Base-by-base conservation (phyloP, 495 filamentous ascomycete genomes). In the Podospora anserina region DNA sequence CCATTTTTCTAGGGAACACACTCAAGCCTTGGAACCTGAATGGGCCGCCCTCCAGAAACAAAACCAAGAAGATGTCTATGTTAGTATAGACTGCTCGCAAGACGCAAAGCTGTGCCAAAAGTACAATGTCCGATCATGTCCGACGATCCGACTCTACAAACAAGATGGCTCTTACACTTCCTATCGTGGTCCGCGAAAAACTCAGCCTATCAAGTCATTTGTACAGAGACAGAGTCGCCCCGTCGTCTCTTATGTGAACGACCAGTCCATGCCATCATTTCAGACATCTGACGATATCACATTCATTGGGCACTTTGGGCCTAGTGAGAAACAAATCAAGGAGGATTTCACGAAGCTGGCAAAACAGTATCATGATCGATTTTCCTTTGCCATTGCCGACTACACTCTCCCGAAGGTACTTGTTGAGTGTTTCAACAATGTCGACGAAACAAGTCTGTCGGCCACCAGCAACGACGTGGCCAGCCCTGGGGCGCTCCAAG, bases 111-210 rank as follows among this genome's bases (percentile, higher is more conserved):
- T 83, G 27, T 85, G 83, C 66, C 55, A 70, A 57, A 73, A 80
- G 63, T 74, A 77, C 63, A 71, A 71, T 18, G 70, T 86, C 26
- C 74, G 76, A 4, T 83, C 82, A 15, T 85, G 82, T 69, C 84
- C 84, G 6, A 74, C 84, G 11, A 75, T 86, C 28, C 79, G 82
- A 11, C 75, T 83, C n/a, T 83, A 82, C 66, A 70, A 75, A 44
- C 72, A 73, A 54, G 66, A 76, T 18, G 73, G 78, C 0, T 68
- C 69, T 13, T 71, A 69, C 30, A 72, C 66, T 16, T 64, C 79
- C 56, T 84, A 84, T 65, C 77, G 80, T 59, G 82, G 82, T 7
- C 76, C 79, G 11, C 76, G 81, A 58, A 78, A 70, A 57, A 73
- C 78, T 2, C 60, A 73, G n/a, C 44, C 75, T 1, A 82, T 86